phyloP scores from a whole-genome alignment of 2,329 filamentous ascomycete species.

The Colletotrichum tropicale region DNA sequence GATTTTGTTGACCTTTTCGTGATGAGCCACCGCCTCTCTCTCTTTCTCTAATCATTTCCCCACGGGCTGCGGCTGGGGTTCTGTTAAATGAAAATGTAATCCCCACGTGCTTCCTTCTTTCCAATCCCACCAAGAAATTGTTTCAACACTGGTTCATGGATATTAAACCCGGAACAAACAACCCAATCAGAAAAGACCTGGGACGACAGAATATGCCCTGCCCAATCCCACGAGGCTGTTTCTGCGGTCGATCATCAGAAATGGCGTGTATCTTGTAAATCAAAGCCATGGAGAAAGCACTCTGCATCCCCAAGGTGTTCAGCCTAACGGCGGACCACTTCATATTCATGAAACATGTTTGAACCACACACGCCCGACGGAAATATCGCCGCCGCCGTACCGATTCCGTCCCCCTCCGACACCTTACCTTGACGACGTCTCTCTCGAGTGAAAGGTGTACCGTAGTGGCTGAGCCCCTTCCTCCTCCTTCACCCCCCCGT shows the following conservation, averaged over 20 bases:
- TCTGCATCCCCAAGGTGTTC: background rate
- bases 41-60: background rate
- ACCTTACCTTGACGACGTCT: background rate
- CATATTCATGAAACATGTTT: background rate
- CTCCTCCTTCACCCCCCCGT: background rate
- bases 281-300: background rate
- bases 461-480: background rate
- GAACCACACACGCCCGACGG: background rate
- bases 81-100: background rate
- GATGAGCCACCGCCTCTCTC: conserved; percentile 12
- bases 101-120: background rate
- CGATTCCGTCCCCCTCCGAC: background rate
- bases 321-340: background rate
- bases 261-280: background rate
- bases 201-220: background rate
- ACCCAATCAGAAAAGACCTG: background rate
- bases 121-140: background rate
- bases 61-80: background rate
- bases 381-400: background rate
- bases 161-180: background rate
- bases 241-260: background rate
- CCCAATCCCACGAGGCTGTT: conserved; percentile 9
- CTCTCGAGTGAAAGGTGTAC: background rate
- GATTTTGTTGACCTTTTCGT: background rate
- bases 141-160: background rate